Evolutionary conservation across 2,329 filamentous ascomycete genomes (phyloP).

Genomic region (Alternaria arborescens): DNA sequence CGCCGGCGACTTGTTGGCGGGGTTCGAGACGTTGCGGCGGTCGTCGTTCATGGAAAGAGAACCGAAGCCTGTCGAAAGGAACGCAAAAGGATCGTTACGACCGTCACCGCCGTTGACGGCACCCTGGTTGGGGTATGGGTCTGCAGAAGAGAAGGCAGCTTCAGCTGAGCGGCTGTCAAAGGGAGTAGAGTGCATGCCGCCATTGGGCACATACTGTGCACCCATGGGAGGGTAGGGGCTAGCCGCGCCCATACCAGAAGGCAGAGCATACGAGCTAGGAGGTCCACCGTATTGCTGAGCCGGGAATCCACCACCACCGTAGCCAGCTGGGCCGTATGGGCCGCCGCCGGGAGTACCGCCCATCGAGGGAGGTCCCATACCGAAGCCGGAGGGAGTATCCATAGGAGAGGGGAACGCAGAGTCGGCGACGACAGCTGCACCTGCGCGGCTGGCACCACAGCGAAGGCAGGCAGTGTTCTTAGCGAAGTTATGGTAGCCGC

Average conservation of each 20-base stretch:
- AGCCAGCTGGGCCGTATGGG: conserved; percentile 75
- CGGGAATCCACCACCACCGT: conserved; percentile 68
- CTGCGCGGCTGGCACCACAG: conserved; percentile 92
- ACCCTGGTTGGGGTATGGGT: conserved; percentile 80
- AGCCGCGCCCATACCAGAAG: conserved; percentile 82
- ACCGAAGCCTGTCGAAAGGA: conserved; percentile 77
- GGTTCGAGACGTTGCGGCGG: conserved; percentile 55
- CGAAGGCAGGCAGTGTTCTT: conserved; percentile 99
- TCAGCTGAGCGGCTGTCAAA: conserved; percentile 95
- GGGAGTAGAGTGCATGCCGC: conserved; percentile 80
- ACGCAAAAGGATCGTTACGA: conserved; percentile 80
- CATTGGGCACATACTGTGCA: conserved; percentile 79
- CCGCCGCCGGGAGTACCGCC: conserved; percentile 74
- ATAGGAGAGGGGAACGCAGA: conserved; percentile 90
- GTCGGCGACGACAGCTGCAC: conserved; percentile 92
- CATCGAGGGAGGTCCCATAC: conserved; percentile 89
- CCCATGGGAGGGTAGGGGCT: conserved; percentile 79
- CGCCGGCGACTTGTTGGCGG: conserved; percentile 52
- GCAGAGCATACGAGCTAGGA: conserved; percentile 87
- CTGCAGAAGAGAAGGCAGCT: conserved; percentile 89
- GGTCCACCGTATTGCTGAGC: conserved; percentile 86
- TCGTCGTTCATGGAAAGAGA: conserved; percentile 74
- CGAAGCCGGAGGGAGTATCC: conserved; percentile 83
- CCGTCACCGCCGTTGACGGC: conserved; percentile 70
- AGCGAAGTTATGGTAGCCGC: conserved; percentile 98